Conservation (phyloP, 371 early-diverging fungal species). For the Polyrhizophydium stewartii region DNA sequence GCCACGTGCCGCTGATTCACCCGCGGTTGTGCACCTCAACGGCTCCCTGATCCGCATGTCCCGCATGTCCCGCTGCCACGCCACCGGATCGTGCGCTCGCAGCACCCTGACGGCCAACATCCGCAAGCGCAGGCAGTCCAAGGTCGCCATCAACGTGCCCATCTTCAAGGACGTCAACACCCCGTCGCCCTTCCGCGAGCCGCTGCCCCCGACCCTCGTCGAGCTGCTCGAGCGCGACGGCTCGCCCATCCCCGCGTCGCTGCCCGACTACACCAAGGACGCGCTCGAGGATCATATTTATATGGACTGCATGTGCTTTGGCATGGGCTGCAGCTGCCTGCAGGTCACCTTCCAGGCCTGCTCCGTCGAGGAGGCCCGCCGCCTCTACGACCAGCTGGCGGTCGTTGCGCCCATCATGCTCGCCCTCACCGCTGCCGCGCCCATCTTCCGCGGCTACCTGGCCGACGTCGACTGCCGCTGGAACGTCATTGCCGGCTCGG, state of each 20-base stretch:
- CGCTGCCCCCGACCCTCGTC: slow-evolving; percentile 30
- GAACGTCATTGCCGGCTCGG: slow-evolving; percentile 93
- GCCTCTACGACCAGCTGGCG: slow-evolving; percentile 94
- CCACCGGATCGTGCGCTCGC: slow-evolving; percentile 1
- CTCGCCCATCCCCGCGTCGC: slow-evolving; percentile 7
- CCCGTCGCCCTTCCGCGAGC: slow-evolving; percentile 86
- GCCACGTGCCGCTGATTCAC: too few relatives aligned
- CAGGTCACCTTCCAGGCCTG: slow-evolving; percentile 99
- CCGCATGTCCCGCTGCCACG: too few relatives aligned
- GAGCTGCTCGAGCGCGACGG: background rate
- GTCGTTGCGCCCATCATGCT: slow-evolving; percentile 89
- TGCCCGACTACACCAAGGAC: slow-evolving; percentile 31
- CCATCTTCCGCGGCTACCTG: slow-evolving; percentile 92
- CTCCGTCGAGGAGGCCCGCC: slow-evolving; percentile 88
- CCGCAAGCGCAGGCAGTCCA: slow-evolving; percentile 83
- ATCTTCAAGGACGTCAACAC: slow-evolving; percentile 81
- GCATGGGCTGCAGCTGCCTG: slow-evolving; percentile 99
- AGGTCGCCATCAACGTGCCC: slow-evolving; percentile 89
- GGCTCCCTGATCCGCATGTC: too few relatives aligned
- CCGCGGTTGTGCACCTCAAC: too few relatives aligned
- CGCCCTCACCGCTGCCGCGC: slow-evolving; percentile 92
- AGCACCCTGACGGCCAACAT: slow-evolving; percentile 94
- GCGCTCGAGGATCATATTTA: slow-evolving; percentile 91
- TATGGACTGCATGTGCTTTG: slow-evolving; percentile 99
- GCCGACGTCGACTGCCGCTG: slow-evolving; percentile 97